These are phyloP conservation scores for Stephanocyclus meneghinianus DNA, from an alignment of 352 stramenopile genomes.

Conservation along the genomic window DNA sequence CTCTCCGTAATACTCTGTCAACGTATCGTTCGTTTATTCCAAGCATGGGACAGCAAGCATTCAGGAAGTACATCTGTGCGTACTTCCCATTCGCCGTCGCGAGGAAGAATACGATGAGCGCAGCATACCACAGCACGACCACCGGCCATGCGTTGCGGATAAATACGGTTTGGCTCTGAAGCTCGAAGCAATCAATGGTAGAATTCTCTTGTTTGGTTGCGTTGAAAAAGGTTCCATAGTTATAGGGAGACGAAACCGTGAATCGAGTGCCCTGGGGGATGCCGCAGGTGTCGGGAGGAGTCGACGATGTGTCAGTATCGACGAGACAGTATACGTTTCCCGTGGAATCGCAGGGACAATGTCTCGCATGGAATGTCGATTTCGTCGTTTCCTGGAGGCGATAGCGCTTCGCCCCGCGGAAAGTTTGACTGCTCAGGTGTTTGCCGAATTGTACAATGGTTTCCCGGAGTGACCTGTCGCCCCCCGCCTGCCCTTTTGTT, in stretches of 20 bases:
- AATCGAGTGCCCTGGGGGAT: conserved; percentile 20
- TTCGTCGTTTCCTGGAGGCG: background rate
- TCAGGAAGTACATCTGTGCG: conserved; percentile 24
- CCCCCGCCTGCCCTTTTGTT: conserved; percentile 3
- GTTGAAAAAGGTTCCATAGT: background rate
- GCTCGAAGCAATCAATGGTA: conserved; percentile 49
- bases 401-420: background rate
- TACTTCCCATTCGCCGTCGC: conserved; percentile 45
- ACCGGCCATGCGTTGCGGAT: conserved; percentile 53
- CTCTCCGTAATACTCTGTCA: conserved; percentile 31
- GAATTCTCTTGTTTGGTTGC: conserved; percentile 3
- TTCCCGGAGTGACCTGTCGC: background rate
- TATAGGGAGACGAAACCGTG: background rate
- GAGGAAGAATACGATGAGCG: conserved; percentile 50
- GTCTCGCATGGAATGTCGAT: conserved; percentile 26
- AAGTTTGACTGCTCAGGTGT: background rate
- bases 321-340: conserved; percentile 39
- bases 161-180: conserved; percentile 43
- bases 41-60: conserved; percentile 29
- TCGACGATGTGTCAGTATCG: conserved; percentile 11
- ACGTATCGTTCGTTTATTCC: conserved; percentile 35
- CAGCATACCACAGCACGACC: conserved; percentile 50
- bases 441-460: conserved; percentile 12
- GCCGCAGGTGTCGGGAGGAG: conserved; percentile 38
- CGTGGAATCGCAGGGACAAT: conserved; percentile 33